Conservation (phyloP, 2,329 filamentous ascomycete species). For the Fusarium robinianum region DNA sequence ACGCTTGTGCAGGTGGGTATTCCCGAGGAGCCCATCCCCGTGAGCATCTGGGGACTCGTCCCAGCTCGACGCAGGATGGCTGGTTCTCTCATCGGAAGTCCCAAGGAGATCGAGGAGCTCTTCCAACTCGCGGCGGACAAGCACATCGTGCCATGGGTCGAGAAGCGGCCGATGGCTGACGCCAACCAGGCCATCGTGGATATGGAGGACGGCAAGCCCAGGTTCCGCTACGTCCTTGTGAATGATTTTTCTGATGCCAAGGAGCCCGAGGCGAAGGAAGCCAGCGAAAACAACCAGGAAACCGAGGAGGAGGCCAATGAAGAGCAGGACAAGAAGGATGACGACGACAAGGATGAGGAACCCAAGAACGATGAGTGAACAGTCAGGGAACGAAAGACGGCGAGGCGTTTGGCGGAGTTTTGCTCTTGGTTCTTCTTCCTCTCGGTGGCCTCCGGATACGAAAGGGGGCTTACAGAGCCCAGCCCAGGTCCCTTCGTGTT, state of each 20-base stretch:
- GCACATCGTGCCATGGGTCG: constrained; percentile 59
- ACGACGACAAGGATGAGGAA: constrained; percentile 5
- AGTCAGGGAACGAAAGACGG: neutral
- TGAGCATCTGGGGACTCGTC: constrained; percentile 25
- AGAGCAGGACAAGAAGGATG: neutral
- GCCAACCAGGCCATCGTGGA: constrained; percentile 60
- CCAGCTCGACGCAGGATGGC: constrained; percentile 15
- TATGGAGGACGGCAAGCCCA: constrained; percentile 57
- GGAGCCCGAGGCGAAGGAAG: too few species aligned
- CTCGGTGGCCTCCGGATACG: constrained; percentile 2
- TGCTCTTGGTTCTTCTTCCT: neutral
- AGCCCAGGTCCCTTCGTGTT: neutral
- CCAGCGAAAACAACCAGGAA: neutral
- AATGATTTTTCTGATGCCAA: too few species aligned
- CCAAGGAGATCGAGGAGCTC: constrained; percentile 63
- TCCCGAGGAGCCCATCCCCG: constrained; percentile 45
- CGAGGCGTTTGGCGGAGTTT: constrained; percentile 7
- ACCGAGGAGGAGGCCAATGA: neutral
- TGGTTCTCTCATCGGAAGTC: constrained; percentile 53
- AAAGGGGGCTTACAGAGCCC: neutral
- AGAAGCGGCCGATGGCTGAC: constrained; percentile 57
- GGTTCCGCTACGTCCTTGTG: constrained; percentile 52
- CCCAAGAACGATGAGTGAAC: constrained; percentile 5
- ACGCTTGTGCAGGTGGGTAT: constrained; percentile 65
- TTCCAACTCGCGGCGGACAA: constrained; percentile 60